Evolutionary conservation across 306 rosid genomes (phyloP), one percentile per base, ranked within the genome.

Genomic region (Chamaecrista fasciculata): DNA sequence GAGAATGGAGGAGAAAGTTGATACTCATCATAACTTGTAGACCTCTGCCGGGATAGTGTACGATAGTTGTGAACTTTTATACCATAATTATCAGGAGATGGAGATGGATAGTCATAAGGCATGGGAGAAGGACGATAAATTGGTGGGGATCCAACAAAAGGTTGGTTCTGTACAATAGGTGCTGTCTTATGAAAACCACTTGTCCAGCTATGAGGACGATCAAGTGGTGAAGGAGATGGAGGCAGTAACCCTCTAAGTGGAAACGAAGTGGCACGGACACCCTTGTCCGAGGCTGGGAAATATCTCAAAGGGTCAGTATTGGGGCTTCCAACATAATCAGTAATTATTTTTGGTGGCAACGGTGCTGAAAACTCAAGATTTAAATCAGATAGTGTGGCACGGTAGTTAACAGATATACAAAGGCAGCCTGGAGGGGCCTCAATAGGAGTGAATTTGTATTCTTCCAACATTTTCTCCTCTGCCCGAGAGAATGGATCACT

Each of bases 1-100:
- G 95, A 88, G 80, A 91, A 91, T 25, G 97, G 97, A 77, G 97
- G 97, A 62, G 97, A 91, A 47, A 91, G 97, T 77, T 82, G 95
- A 83, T 84, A 69, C 80, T 88, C 95, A 53, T 91, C 92, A 1
- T 77, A 71, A 76, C 73, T 71, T 19, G 67, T 63, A 52, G 88
- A 69, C 82, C 70, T 73, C 44, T 77, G 86, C 72, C 81, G 69
- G 69, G 72, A 62, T 44, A 36, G 81, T 23, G 60, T 19, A 73
- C 85, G 78, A 53, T 60, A 21, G 74, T 81, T 79, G 67, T 73
- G 92, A 73, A 56, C 46, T 78, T 82, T 79, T 68, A 72, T 43
- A 49, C 79, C 52, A 19, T 67, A 76, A 68, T 51, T 78, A 71
- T 84, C 97, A 76, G 71, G 64, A 71, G 95, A 86, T 18, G 87